These are phyloP conservation scores for Corylus avellana DNA, from an alignment of 306 rosid genomes.

Conservation along the genomic window DNA sequence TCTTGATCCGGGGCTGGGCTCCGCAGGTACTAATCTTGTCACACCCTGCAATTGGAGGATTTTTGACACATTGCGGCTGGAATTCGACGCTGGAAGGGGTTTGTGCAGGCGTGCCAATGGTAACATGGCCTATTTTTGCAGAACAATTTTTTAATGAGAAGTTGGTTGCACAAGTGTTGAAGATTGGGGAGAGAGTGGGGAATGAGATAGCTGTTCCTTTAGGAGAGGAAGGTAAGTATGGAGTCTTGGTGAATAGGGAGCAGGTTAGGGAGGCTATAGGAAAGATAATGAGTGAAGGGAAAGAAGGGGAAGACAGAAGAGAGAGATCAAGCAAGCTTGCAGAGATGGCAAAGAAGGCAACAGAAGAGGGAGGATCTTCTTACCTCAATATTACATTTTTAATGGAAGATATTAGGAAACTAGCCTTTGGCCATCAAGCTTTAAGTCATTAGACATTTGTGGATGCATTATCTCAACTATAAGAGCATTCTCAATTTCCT, in stretches of 20 bases:
- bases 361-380: conserved; percentile 38
- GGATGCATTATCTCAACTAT: too few species aligned
- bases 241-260: conserved; percentile 24
- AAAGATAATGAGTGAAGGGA: conserved; percentile 25
- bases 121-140: conserved; percentile 38
- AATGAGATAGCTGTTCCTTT: neutral
- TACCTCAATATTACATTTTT: conserved; percentile 14
- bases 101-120: conserved; percentile 31
- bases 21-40: conserved; percentile 34
- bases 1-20: conserved; percentile 34
- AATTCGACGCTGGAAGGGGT: conserved; percentile 53
- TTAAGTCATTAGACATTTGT: too few species aligned
- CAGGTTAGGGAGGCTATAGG: conserved; percentile 17
- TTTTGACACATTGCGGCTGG: conserved; percentile 53
- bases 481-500: too few species aligned
- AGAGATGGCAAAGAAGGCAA: conserved; percentile 28
- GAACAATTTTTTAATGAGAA: conserved; percentile 46
- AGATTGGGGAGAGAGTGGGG: neutral
- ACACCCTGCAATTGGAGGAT: conserved; percentile 46
- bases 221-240: conserved; percentile 26
- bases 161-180: neutral
- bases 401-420: conserved; percentile 21
- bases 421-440: neutral
- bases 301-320: conserved; percentile 30
- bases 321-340: conserved; percentile 33